A percentile compares a stretch with the other conserved stretches of the same genome.
These are phyloP conservation scores for Phanerochaete carnosa DNA, from an alignment of 768 basidiomycete species.

Conservation along the genomic window DNA sequence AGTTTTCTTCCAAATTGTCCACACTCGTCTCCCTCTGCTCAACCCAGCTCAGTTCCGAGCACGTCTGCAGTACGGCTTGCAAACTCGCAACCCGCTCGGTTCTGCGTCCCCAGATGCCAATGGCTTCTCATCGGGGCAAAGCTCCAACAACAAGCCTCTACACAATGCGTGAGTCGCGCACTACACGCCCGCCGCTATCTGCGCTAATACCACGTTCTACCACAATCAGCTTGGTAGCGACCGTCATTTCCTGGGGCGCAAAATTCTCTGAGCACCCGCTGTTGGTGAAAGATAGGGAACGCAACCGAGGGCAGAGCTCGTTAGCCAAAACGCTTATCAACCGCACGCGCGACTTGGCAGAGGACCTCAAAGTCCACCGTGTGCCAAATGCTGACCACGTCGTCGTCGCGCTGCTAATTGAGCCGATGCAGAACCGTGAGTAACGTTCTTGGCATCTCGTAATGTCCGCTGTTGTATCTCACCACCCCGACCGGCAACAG, in stretches of 20 bases:
- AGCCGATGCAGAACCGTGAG: conserved; percentile 86
- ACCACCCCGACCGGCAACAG: not conserved
- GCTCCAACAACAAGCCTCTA: conserved; percentile 15
- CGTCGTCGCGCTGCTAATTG: conserved; percentile 77
- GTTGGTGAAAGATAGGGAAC: conserved; percentile 72
- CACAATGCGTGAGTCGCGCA: conserved; percentile 24
- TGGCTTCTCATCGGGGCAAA: conserved; percentile 4
- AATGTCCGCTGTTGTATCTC: not conserved
- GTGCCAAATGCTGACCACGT: conserved; percentile 77
- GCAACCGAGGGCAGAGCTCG: conserved; percentile 62
- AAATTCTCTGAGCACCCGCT: conserved; percentile 92
- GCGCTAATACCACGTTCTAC: conserved; percentile 27
- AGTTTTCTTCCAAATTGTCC: conserved; percentile 91
- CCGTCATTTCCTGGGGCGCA: conserved; percentile 87
- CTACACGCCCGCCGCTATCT: not conserved
- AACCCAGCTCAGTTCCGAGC: conserved; percentile 79
- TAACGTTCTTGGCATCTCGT: conserved; percentile 19
- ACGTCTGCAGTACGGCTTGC: conserved; percentile 47
- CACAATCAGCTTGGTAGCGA: conserved; percentile 58
- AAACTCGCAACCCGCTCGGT: conserved; percentile 19
- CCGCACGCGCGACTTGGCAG: conserved; percentile 82
- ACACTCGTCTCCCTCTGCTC: conserved; percentile 83
- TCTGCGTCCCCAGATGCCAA: conserved; percentile 15
- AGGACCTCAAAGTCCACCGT: conserved; percentile 83
- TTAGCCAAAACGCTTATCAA: conserved; percentile 76